Conservation (phyloP, 139 green algal species). For the Chloropicon primus region DNA sequence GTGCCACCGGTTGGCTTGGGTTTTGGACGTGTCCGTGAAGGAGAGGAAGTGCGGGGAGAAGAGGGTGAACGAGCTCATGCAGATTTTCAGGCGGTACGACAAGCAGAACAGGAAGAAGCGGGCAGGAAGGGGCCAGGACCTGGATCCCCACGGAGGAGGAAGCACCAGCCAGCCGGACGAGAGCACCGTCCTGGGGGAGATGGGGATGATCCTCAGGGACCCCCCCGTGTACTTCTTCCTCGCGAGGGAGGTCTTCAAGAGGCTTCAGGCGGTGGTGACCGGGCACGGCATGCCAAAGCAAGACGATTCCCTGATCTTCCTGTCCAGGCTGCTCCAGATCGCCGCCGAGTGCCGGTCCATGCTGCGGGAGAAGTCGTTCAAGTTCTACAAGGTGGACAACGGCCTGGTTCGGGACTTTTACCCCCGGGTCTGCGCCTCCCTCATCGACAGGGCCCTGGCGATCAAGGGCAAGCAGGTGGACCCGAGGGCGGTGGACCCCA, state of each 20-base stretch:
- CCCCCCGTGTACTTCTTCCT: slow-evolving; percentile 52
- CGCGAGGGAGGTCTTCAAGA: slow-evolving; percentile 4
- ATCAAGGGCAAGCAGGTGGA: background rate
- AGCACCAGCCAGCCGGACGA: slow-evolving; percentile 18
- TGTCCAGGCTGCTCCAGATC: slow-evolving; percentile 50
- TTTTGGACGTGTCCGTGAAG: slow-evolving; percentile 40
- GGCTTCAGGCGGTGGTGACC: slow-evolving; percentile 23
- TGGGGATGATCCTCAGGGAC: slow-evolving; percentile 56
- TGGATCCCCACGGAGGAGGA: slow-evolving; percentile 11
- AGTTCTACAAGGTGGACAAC: background rate
- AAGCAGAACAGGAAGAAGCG: background rate
- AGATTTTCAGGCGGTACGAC: slow-evolving; percentile 26
- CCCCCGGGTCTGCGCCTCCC: slow-evolving; percentile 21
- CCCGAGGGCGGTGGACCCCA: slow-evolving; percentile 13
- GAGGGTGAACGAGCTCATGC: slow-evolving; percentile 34
- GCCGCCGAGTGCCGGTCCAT: slow-evolving; percentile 19
- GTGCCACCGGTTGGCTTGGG: slow-evolving; percentile 50
- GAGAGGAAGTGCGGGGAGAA: slow-evolving; percentile 1
- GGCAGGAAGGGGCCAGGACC: slow-evolving; percentile 9
- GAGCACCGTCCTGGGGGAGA: slow-evolving; percentile 41
- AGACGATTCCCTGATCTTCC: slow-evolving; percentile 31
- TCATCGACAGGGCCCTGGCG: slow-evolving; percentile 22
- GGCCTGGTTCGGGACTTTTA: slow-evolving; percentile 33
- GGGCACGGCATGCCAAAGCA: slow-evolving; percentile 21
- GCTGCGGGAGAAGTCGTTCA: slow-evolving; percentile 27